Conservation (phyloP, 2,329 filamentous ascomycete species). For the Pseudocercospora cruenta region DNA sequence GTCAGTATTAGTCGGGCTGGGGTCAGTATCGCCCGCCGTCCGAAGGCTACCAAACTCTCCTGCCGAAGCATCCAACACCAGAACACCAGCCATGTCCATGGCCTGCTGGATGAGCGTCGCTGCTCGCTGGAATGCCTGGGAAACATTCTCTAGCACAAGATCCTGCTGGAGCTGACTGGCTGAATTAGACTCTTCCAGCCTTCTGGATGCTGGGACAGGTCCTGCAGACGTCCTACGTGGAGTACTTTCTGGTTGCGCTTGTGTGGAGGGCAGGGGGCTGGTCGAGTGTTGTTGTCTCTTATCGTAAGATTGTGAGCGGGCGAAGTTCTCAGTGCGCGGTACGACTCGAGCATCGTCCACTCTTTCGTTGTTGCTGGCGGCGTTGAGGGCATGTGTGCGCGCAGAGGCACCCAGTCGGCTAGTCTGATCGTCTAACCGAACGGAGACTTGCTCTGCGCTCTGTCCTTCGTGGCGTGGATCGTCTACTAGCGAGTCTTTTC, state of each 20-base stretch:
- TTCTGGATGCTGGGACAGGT: not conserved
- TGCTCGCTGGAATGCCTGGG: conserved; percentile 16
- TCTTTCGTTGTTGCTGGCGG: conserved; percentile 15
- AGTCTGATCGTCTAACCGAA: not conserved
- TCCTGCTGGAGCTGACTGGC: conserved; percentile 13
- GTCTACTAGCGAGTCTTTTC: conserved; percentile 33
- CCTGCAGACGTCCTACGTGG: not conserved
- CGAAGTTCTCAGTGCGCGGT: not conserved
- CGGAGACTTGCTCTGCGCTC: not conserved
- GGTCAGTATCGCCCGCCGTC: not conserved
- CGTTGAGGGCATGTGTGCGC: conserved; percentile 14
- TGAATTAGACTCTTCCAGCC: not conserved
- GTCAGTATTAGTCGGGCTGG: not conserved
- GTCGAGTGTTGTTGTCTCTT: not conserved
- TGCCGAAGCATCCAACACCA: conserved; percentile 42
- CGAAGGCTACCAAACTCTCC: conserved; percentile 24
- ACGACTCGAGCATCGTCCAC: conserved; percentile 6
- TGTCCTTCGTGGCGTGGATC: conserved; percentile 1
- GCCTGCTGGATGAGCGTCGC: conserved; percentile 27
- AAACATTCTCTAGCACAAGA: conserved; percentile 3
- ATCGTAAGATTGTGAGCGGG: not conserved
- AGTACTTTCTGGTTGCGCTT: not conserved
- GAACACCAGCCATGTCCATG: conserved; percentile 50
- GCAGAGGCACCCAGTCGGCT: not conserved
- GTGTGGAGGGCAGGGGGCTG: not conserved